Base-by-base conservation (phyloP, 2,329 filamentous ascomycete species). In the Pseudogymnoascus sp. region DNA sequence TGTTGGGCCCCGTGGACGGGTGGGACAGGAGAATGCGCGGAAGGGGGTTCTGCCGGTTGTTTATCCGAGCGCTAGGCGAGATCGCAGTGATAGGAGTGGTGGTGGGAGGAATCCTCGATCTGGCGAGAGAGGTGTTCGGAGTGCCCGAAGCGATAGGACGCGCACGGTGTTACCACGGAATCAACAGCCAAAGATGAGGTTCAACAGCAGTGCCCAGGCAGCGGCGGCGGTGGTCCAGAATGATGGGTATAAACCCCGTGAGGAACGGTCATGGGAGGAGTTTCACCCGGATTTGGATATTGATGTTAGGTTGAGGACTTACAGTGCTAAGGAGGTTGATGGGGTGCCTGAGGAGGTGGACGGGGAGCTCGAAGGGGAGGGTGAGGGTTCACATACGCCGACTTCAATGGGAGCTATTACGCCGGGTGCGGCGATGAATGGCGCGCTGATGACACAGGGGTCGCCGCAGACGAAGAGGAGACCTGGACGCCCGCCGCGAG, bases 251-350 rank as follows among this genome's bases (percentile, higher is more conserved):
- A 99, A 99, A 75, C 95, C 95, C 34, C 85, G 95, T 72, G 95
- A 99, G 77, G 95, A 99, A 79, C 87, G 93, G 67, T 91, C 92
- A 62, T 99, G 93, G 92, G 93, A 97, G 73, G 95, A 99, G 75
- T 98, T 98, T 68, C 95, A 99, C 76, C 92, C 92, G 0, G 91
- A 97, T 71, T 84, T 99, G 62, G 93, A 98, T 77, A 92, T 97
- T 60, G 92, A 96, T 64, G 83, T 83, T 11, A 85, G 84, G 3
- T 89, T 97, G 68, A 85, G 89, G 69, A 81, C 96, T 2, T 93
- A 93, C 73, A 86, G 84, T 60, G 87, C 92, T 1, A 88, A 95
- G 67, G 90, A 96, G 68, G 88, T 98, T 6, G 93, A 98, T 74
- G 91, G 92, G 19, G 80, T 86, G 45, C 78, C 80, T 23, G 82